Conservation (phyloP, 768 basidiomycete genomes). For the Lentinula lateritia region DNA sequence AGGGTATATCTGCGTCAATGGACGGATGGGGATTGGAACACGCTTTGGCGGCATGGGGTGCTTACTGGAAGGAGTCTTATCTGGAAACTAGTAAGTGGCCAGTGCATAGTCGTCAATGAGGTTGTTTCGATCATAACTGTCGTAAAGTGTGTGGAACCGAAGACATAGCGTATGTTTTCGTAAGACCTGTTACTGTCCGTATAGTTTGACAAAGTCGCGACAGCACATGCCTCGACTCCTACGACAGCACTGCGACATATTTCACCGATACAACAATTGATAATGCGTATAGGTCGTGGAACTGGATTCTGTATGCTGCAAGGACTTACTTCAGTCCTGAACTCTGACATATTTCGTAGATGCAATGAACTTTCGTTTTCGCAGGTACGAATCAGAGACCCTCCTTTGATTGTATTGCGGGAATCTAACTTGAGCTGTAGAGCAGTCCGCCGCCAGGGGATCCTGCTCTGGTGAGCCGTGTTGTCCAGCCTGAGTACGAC, state of each 20-base stretch:
- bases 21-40: slow-evolving; percentile 59
- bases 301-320: slow-evolving; percentile 55
- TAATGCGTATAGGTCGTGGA: slow-evolving; percentile 57
- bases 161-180: slow-evolving; percentile 41
- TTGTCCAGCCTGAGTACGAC: slow-evolving; percentile 50
- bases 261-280: slow-evolving; percentile 54
- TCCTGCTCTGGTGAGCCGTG: slow-evolving; percentile 47
- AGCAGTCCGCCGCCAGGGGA: slow-evolving; percentile 30
- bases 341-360: slow-evolving; percentile 21
- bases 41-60: slow-evolving; percentile 56
- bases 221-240: slow-evolving; percentile 38
- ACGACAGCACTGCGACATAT: slow-evolving; percentile 29
- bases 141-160: slow-evolving; percentile 44
- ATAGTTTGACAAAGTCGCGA: neutral
- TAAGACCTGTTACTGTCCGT: no score
- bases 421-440: neutral
- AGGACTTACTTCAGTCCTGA: neutral
- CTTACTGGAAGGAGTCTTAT: slow-evolving; percentile 46
- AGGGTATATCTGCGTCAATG: slow-evolving; percentile 43
- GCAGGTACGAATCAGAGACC: slow-evolving; percentile 31
- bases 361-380: slow-evolving; percentile 67
- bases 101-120: neutral
- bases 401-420: no score
- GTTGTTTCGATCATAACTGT: neutral
- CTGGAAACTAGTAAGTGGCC: slow-evolving; percentile 13